phyloP scores from a whole-genome alignment of 768 basidiomycete genomes.

The Tubosaeta sp. region DNA sequence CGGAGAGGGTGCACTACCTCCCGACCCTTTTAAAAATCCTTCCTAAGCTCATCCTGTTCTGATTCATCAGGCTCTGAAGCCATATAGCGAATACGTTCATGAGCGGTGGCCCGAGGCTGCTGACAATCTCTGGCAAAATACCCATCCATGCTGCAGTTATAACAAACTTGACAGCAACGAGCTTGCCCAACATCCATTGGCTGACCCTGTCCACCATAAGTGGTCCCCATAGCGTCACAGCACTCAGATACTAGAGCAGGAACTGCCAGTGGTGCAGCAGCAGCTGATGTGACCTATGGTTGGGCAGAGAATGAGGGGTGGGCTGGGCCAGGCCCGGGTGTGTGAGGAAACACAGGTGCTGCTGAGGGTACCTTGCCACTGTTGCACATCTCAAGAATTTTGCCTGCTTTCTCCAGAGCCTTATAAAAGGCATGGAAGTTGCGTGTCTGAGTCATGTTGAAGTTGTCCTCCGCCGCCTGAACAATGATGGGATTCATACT shows the following conservation, averaged over 20 bases:
- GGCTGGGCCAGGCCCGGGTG: background rate
- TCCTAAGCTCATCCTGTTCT: background rate
- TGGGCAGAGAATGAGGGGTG: too few species aligned
- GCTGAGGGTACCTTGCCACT: background rate
- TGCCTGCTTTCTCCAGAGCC: background rate
- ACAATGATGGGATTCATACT: background rate
- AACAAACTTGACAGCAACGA: background rate
- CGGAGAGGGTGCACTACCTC: background rate
- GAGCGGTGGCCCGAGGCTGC: background rate
- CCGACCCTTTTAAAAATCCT: conserved; percentile 4
- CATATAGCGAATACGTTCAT: background rate
- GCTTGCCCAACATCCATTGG: conserved; percentile 14
- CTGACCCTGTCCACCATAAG: conserved; percentile 9
- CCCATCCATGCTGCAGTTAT: background rate
- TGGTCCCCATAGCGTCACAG: too few species aligned
- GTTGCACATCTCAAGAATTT: background rate
- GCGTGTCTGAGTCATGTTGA: background rate
- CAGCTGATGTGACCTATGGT: too few species aligned
- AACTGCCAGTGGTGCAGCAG: background rate
- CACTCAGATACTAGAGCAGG: background rate
- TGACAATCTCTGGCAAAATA: background rate
- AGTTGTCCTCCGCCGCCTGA: background rate
- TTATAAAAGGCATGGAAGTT: background rate
- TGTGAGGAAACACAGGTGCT: background rate
- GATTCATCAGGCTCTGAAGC: background rate